These are phyloP conservation scores for Powellomyces hirtus DNA, from an alignment of 192 early-diverging fungal genomes.

Conservation along the genomic window DNA sequence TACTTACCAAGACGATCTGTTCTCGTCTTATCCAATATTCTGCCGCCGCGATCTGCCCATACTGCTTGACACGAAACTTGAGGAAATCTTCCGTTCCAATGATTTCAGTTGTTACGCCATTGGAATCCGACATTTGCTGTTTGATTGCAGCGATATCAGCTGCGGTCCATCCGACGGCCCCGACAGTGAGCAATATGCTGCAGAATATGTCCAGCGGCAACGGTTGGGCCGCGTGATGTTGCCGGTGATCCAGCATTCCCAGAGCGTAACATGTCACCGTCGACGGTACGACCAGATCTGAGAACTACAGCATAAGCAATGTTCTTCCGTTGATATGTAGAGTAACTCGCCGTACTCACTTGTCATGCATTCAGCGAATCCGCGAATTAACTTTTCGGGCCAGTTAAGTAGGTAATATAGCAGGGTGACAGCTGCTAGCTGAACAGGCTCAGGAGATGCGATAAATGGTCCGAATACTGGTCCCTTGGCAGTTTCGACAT, in stretches of 20 bases:
- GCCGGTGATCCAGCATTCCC: slow-evolving; percentile 12
- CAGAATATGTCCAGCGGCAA: slow-evolving; percentile 9
- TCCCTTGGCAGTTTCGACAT: slow-evolving; percentile 18
- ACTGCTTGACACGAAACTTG: background rate
- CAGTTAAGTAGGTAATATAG: slow-evolving; percentile 18
- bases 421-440: background rate
- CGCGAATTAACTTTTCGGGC: slow-evolving; percentile 22
- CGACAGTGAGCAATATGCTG: slow-evolving; percentile 26
- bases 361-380: slow-evolving; percentile 10
- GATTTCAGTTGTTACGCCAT: no score
- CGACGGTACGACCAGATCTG: background rate
- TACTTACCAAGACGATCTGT: background rate
- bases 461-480: slow-evolving; percentile 27
- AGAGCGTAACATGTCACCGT: slow-evolving; percentile 7
- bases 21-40: background rate
- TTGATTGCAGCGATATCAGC: background rate
- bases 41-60: background rate
- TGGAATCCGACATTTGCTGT: background rate
- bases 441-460: background rate
- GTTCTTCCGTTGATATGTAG: no score
- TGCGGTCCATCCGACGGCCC: slow-evolving; percentile 19
- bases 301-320: no score
- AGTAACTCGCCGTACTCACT: no score
- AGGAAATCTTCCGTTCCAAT: background rate
- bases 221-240: background rate